Base-by-base conservation (phyloP, 805 yeast species). In the Candida caryicola region DNA sequence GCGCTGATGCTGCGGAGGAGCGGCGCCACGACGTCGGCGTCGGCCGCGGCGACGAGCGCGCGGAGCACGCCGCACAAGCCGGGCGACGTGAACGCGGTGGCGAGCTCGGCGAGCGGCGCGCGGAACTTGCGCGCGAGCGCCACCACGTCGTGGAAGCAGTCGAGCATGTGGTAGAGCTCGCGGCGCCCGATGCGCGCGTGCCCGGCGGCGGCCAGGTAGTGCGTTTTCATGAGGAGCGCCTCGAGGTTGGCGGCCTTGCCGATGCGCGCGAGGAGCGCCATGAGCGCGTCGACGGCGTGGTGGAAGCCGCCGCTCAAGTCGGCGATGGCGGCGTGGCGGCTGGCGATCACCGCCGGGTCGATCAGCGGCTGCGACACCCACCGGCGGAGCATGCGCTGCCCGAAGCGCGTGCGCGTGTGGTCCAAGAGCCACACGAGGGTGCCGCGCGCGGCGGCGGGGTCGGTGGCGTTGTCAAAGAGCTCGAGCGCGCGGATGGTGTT, bases 311-410 rank as follows among this genome's bases (percentile, higher is more conserved):
- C 41, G 2, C 49, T 45, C 26, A 69, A 43, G 35, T 59, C 64
- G 3, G 47, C 60, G 6, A 69, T 72, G 0, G 95, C 88, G 29
- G 74, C 75, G 0, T 74, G 62, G 17, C 99, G 70, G n/a, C 70
- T 68, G 39, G 74, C 70, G 2, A 93, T 83, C 6, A 62, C 62
- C 1, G 62, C 68, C 21, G 69, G 63, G 30, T 79, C 70, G 0
- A 77, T 60, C 16, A 90, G 66, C 1, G 99, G 99, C 43, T 73
- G 68, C 1, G 79, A 69, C 0, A 90, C 62, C 99, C 99, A 93
- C 27, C 74, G 65, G 19, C 71, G 68, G 10, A 93, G 57, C 41
- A 77, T 50, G 37, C 96, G 61, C 31, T 69, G 73, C 0, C 99
- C 99, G 58, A 82, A 83, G 19, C 73, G 69, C 0, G 98, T 86